Conservation (phyloP, 129 eudicot species). For the Flaveria sonorensis region DNA sequence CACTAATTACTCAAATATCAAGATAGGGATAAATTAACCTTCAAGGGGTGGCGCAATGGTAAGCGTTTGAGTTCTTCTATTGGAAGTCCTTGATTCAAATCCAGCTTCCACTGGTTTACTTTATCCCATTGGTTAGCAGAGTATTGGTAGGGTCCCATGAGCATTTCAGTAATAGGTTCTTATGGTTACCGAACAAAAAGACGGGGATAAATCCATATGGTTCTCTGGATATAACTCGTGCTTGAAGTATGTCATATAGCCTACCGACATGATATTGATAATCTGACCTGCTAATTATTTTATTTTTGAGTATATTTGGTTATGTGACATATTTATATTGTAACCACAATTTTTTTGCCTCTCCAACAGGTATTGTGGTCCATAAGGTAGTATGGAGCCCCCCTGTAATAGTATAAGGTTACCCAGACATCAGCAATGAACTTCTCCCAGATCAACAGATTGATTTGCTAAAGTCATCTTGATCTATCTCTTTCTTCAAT, state of each 20-base stretch:
- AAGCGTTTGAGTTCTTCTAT: not conserved
- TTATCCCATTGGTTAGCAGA: not conserved
- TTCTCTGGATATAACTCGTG: not conserved
- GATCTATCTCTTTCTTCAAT: conserved; percentile 12
- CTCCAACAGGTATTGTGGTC: conserved; percentile 32
- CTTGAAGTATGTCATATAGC: not conserved
- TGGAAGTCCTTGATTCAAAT: no score
- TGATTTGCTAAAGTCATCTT: conserved; percentile 23
- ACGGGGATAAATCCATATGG: not conserved
- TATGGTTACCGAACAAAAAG: not conserved
- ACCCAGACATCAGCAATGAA: conserved; percentile 24
- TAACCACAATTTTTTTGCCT: not conserved
- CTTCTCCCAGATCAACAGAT: conserved; percentile 19
- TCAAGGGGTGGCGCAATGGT: not conserved
- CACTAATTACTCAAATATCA: conserved; percentile 17
- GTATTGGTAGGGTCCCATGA: not conserved
- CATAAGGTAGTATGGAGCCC: conserved; percentile 33
- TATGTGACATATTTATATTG: not conserved
- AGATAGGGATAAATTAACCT: conserved; percentile 4
- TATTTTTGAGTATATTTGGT: not conserved
- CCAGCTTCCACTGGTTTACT: not conserved
- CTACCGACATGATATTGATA: conserved; percentile 12
- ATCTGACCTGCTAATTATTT: not conserved
- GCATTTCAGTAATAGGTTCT: not conserved
- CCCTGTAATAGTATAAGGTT: conserved; percentile 19